A percentile compares a stretch with the other conserved stretches of the same genome.
These are phyloP conservation scores for Scopulariopsis brevicaulis DNA, from an alignment of 2,329 filamentous ascomycete genomes.

Conservation along the genomic window DNA sequence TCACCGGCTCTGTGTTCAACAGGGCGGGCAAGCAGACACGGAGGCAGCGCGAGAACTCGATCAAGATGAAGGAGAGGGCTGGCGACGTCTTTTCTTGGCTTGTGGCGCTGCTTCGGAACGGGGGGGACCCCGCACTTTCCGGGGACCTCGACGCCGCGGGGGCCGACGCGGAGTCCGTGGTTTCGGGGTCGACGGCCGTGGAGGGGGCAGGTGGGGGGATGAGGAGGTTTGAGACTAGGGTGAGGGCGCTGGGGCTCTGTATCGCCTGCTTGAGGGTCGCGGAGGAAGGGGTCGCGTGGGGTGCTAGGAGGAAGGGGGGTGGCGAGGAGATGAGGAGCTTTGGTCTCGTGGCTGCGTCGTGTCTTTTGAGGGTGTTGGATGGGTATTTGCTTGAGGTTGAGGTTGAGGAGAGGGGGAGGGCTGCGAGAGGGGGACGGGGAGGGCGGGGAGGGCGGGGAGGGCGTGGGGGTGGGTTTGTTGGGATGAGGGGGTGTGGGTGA, in stretches of 20 bases:
- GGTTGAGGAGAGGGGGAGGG: neutral
- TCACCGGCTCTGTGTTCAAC: constrained; percentile 44
- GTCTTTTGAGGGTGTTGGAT: constrained; percentile 1
- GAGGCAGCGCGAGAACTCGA: constrained; percentile 38
- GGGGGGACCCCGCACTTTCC: neutral
- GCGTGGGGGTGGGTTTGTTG: neutral
- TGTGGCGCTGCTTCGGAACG: constrained; percentile 20
- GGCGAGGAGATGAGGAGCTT: constrained; percentile 1
- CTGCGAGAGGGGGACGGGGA: neutral
- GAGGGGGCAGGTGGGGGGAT: neutral
- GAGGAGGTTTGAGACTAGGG: neutral
- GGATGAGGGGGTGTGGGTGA: neutral
- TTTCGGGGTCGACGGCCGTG: neutral
- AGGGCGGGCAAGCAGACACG: constrained; percentile 33
- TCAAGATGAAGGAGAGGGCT: constrained; percentile 39
- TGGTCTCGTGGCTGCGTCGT: neutral
- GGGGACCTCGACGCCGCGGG: neutral
- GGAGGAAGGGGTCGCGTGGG: neutral
- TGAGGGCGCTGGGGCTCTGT: neutral
- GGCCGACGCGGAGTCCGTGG: neutral
- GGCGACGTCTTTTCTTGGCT: constrained; percentile 31
- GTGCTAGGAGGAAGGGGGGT: neutral
- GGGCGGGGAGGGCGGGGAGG: neutral
- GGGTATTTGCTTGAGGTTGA: neutral
- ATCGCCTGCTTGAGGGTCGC: constrained; percentile 1